Percentiles rank a stretch among this genome's conserved stretches.
Conservation (phyloP, 768 basidiomycete genomes). For the Trametes villosa region DNA sequence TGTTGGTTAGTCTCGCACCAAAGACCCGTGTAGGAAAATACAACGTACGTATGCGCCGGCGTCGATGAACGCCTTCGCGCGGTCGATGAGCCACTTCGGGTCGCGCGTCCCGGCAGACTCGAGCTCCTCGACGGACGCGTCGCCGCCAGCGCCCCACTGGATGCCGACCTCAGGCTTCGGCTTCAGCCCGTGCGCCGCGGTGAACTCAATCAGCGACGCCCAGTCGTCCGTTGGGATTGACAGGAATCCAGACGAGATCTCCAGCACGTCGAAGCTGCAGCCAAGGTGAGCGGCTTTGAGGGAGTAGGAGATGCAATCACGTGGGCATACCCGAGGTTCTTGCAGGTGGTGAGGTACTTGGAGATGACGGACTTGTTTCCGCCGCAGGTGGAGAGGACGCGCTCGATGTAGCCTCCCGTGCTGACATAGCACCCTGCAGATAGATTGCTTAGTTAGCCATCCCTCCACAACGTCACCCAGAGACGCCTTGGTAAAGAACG, state of each 20-base stretch:
- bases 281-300: neutral
- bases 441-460: too few relatives aligned
- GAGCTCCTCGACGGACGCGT: constrained; percentile 43
- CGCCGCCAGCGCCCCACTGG: constrained; percentile 51
- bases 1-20: neutral
- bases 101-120: constrained; percentile 45
- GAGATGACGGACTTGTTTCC: constrained; percentile 39
- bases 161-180: constrained; percentile 52
- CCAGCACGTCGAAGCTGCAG: constrained; percentile 47
- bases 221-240: constrained; percentile 51
- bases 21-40: neutral
- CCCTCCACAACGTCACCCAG: too few relatives aligned
- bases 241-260: constrained; percentile 49
- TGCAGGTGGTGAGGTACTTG: constrained; percentile 42
- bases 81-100: constrained; percentile 45
- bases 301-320: neutral
- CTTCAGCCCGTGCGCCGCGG: constrained; percentile 43
- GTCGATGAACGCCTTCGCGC: constrained; percentile 45
- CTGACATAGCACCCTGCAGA: constrained; percentile 41
- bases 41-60: constrained; percentile 40
- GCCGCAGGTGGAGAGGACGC: constrained; percentile 40
- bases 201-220: constrained; percentile 45
- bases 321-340: constrained; percentile 39
- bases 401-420: constrained; percentile 48
- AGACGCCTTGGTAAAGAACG: neutral